A percentile compares a stretch with the other conserved stretches of the same genome.
Evolutionary conservation across 179 eudicot species (phyloP).

Genomic region (Spinacia oleracea): DNA sequence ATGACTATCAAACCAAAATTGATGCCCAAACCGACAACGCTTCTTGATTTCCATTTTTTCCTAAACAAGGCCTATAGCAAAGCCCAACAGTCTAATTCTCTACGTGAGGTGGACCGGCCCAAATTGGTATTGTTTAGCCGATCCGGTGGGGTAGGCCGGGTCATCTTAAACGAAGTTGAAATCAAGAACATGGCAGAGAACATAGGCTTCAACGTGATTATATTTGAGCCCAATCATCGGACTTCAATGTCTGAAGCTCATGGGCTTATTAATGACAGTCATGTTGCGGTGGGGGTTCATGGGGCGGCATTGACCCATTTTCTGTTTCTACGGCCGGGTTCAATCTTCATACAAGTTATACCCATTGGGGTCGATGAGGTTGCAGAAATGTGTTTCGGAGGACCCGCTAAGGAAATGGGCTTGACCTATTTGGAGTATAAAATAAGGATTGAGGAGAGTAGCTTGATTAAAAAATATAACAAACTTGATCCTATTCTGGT

Average conservation of each 20-base stretch:
- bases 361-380: conserved; percentile 48
- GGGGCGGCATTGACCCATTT: conserved; percentile 63
- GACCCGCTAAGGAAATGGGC: conserved; percentile 50
- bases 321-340: conserved; percentile 49
- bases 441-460: conserved; percentile 47
- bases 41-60: conserved; percentile 38
- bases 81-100: neutral
- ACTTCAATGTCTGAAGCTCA: conserved; percentile 30
- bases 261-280: conserved; percentile 39
- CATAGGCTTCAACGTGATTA: conserved; percentile 43
- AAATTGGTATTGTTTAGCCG: conserved; percentile 37
- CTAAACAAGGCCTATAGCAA: conserved; percentile 29
- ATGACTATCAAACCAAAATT: conserved; percentile 37
- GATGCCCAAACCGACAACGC: conserved; percentile 32
- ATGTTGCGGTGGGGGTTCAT: conserved; percentile 57
- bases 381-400: conserved; percentile 47
- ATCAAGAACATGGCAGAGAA: conserved; percentile 31
- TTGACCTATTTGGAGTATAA: conserved; percentile 55
- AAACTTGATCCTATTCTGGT: conserved; percentile 36
- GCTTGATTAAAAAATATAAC: conserved; percentile 39
- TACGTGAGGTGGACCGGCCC: conserved; percentile 22
- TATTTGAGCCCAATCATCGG: conserved; percentile 43
- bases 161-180: conserved; percentile 39
- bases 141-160: conserved; percentile 35
- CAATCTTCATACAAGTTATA: conserved; percentile 49